These are phyloP conservation scores for Eucalyptus erythrocorys DNA, from an alignment of 345 rosid genomes.

Conservation along the genomic window DNA sequence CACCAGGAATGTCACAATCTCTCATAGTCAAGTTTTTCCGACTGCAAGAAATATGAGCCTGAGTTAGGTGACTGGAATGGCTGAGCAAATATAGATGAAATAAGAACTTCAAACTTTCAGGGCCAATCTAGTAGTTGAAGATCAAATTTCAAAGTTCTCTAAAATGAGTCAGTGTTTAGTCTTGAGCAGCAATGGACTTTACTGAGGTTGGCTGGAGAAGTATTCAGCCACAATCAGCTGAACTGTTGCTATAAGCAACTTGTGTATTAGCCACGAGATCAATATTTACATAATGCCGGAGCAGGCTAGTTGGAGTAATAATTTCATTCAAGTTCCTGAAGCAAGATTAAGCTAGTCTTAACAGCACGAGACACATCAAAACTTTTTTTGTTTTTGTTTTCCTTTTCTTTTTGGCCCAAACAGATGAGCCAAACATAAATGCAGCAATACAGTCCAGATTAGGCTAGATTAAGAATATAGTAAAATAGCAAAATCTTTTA, in stretches of 20 bases:
- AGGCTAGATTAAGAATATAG: background rate
- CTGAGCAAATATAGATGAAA: background rate
- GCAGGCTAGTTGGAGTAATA: background rate
- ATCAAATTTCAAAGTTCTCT: background rate
- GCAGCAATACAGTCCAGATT: background rate
- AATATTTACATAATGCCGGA: background rate
- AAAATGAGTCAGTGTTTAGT: background rate
- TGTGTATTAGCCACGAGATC: background rate
- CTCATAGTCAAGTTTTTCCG: constrained; percentile 73
- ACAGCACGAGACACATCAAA: background rate
- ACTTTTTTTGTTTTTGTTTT: background rate
- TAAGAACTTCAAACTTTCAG: background rate
- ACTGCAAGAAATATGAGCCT: constrained; percentile 29
- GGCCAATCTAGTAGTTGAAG: background rate
- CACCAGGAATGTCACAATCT: constrained; percentile 27
- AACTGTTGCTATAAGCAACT: background rate
- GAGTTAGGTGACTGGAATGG: background rate
- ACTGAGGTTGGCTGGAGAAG: background rate
- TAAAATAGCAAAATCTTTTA: background rate
- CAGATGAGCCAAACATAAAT: background rate
- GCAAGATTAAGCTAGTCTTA: background rate
- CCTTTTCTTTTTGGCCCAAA: background rate
- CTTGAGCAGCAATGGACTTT: background rate
- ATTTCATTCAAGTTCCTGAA: background rate
- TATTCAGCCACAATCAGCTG: background rate